phyloP scores from a whole-genome alignment of 75 land plant species.

The Cunninghamia lanceolata region DNA sequence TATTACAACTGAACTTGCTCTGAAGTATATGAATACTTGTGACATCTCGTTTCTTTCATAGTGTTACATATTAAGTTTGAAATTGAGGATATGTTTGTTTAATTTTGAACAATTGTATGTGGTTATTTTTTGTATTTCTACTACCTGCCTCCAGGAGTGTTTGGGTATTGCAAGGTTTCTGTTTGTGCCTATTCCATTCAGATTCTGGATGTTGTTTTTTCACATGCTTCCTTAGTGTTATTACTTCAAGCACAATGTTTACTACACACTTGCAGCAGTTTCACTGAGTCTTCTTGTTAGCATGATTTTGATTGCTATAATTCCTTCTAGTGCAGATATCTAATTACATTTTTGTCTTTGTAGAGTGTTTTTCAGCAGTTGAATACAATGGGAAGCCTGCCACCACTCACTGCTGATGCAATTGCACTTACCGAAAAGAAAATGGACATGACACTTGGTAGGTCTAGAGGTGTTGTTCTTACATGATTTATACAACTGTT shows the following conservation, averaged over 20 bases:
- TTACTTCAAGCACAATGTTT: neutral
- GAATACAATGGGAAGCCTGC: constrained; percentile 40
- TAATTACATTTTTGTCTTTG: neutral
- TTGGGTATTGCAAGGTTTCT: neutral
- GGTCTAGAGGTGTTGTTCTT: neutral
- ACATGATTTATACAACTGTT: neutral
- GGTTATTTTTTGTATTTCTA: neutral
- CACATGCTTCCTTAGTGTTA: neutral
- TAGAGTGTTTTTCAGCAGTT: neutral
- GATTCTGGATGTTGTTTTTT: neutral
- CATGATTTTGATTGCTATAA: neutral
- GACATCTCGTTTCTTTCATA: too few relatives aligned
- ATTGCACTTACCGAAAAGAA: constrained; percentile 75
- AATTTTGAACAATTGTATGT: neutral
- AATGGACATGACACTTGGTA: constrained; percentile 68
- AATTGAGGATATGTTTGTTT: neutral
- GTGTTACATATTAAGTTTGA: neutral
- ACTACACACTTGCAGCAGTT: neutral
- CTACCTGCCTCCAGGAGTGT: neutral
- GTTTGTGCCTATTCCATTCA: neutral
- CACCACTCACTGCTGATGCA: constrained; percentile 37
- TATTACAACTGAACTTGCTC: neutral
- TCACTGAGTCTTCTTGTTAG: neutral
- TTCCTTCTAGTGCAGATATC: neutral
- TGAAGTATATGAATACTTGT: neutral